Evolutionary conservation across 257 asterid species (phyloP).

Genomic region (Ocimum tenuiflorum): DNA sequence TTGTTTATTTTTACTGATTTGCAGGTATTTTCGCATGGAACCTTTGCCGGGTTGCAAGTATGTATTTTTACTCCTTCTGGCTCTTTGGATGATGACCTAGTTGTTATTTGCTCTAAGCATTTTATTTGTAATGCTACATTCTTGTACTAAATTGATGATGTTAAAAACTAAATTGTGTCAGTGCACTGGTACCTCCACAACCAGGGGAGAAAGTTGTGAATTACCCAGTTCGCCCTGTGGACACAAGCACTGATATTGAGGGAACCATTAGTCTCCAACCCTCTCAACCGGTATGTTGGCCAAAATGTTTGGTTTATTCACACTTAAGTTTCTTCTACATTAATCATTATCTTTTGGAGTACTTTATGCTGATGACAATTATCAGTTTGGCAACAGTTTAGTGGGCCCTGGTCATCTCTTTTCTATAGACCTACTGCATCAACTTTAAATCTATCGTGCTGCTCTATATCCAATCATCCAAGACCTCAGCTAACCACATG

Average conservation of each 20-base stretch:
- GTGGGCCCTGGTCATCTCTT: neutral
- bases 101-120: neutral
- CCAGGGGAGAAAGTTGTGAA: slow-evolving; percentile 89
- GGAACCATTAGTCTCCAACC: slow-evolving; percentile 96
- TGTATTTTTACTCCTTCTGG: slow-evolving; percentile 19
- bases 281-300: slow-evolving; percentile 64
- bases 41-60: slow-evolving; percentile 98
- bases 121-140: slow-evolving; percentile 3
- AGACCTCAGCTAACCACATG: slow-evolving; percentile 13
- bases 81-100: neutral
- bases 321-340: slow-evolving; percentile 4
- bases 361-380: slow-evolving; percentile 10
- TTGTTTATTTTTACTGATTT: slow-evolving; percentile 11
- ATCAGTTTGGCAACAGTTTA: slow-evolving; percentile 8
- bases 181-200: slow-evolving; percentile 79
- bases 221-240: slow-evolving; percentile 93
- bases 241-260: slow-evolving; percentile 80
- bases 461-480: slow-evolving; percentile 6
- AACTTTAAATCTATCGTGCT: slow-evolving; percentile 1
- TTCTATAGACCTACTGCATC: neutral
- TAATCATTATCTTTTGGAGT: neutral
- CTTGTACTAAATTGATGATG: neutral
- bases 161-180: slow-evolving; percentile 32
- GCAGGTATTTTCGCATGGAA: slow-evolving; percentile 91
- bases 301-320: slow-evolving; percentile 12